phyloP scores from a whole-genome alignment of 192 early-diverging fungal genomes.

The Coemansia sp. region DNA sequence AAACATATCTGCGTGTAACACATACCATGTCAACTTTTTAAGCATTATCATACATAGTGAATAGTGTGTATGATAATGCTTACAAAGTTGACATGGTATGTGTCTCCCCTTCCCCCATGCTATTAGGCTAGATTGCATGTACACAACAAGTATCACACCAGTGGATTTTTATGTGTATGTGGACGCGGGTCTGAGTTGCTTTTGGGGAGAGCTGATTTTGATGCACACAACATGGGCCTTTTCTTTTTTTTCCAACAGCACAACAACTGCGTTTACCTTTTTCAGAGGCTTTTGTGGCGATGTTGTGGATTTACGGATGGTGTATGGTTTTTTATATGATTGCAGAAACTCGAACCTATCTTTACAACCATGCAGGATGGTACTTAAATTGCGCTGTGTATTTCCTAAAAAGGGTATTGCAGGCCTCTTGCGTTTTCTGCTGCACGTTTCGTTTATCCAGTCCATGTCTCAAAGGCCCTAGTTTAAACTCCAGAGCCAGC shows the following conservation, averaged over 20 bases:
- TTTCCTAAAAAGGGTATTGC: slow-evolving; percentile 14
- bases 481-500: slow-evolving; percentile 6
- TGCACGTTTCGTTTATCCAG: slow-evolving; percentile 16
- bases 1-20: neutral
- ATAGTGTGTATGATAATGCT: neutral
- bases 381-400: slow-evolving; percentile 38
- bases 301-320: neutral
- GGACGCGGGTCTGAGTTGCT: neutral
- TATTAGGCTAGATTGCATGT: neutral
- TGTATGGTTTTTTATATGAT: neutral
- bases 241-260: neutral
- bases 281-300: neutral
- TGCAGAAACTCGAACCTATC: neutral
- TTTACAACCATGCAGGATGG: slow-evolving; percentile 23
- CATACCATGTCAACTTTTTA: neutral
- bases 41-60: no score
- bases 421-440: neutral
- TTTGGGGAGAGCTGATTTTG: slow-evolving; percentile 1
- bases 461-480: neutral
- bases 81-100: neutral
- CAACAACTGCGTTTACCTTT: neutral
- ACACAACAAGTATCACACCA: neutral
- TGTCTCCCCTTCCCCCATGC: neutral
- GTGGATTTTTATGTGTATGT: neutral
- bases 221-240: neutral